These are phyloP conservation scores for Acanthamoeba sp. DNA, from an alignment of 208 protist genomes.

Conservation along the genomic window DNA sequence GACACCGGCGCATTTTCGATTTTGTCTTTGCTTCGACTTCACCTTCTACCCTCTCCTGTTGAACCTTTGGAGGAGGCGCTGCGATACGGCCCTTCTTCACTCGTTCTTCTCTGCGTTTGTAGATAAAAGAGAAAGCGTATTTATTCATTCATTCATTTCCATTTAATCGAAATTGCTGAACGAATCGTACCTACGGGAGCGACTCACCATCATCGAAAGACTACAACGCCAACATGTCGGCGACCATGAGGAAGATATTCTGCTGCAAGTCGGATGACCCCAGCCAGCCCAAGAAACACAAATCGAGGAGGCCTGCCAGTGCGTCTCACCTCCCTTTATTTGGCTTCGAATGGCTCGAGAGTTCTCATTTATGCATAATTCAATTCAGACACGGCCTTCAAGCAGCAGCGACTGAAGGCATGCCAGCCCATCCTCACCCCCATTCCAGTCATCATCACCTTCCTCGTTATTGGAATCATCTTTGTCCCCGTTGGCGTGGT, in stretches of 20 bases:
- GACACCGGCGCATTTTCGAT: not conserved
- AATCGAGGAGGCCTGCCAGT: constrained; percentile 47
- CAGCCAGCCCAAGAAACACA: constrained; percentile 23
- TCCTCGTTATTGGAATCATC: constrained; percentile 93
- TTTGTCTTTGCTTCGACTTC: not conserved
- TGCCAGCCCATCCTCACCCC: constrained; percentile 98
- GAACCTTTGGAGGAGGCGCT: not conserved
- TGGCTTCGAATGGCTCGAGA: no score
- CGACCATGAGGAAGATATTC: constrained; percentile 41
- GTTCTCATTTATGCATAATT: not conserved
- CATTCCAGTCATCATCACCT: constrained; percentile 92
- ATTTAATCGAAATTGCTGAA: not conserved
- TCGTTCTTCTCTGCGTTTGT: not conserved
- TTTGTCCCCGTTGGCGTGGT: constrained; percentile 95
- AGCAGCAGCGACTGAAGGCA: constrained; percentile 96
- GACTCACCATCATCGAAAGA: not conserved
- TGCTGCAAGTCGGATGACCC: constrained; percentile 15
- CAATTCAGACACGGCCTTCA: constrained; percentile 89
- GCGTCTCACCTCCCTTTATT: not conserved
- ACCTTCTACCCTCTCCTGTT: not conserved
- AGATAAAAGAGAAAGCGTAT: not conserved
- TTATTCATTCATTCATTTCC: not conserved
- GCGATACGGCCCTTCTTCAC: not conserved
- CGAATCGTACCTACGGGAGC: not conserved
- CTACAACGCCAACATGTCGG: constrained; percentile 2